A percentile compares a stretch with the other conserved stretches of the same genome.
Conservation (phyloP, 148 eudicot genomes). For the Rhododendron vialii region DNA sequence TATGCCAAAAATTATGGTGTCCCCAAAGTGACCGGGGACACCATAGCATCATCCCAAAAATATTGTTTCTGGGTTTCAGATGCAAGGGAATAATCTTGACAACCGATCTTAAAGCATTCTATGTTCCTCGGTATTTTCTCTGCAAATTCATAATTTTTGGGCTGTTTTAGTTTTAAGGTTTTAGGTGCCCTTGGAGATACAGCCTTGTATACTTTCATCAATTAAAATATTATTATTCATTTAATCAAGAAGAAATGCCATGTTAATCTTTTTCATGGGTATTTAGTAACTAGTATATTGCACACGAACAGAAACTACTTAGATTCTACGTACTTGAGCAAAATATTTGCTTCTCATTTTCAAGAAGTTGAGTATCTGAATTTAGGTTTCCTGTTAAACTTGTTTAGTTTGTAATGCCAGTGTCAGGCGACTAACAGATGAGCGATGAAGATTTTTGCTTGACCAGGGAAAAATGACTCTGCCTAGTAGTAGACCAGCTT, state of each 20-base stretch:
- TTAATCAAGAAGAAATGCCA: neutral
- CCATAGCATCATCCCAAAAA: no score
- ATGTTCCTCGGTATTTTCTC: neutral
- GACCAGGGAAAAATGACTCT: constrained; percentile 7
- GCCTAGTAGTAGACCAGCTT: constrained; percentile 31
- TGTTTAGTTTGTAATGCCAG: constrained; percentile 11
- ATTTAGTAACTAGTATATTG: neutral
- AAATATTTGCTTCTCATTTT: neutral
- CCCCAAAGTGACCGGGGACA: no score
- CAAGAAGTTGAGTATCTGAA: neutral
- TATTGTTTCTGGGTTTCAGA: neutral
- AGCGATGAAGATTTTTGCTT: constrained; percentile 16
- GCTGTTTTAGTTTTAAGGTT: neutral
- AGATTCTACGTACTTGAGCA: neutral
- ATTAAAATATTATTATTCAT: neutral
- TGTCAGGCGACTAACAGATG: constrained; percentile 29
- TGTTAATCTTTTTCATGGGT: neutral
- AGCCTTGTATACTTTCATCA: neutral
- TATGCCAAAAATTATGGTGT: no score
- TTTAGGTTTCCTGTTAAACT: neutral
- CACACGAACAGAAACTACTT: neutral
- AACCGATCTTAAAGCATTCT: neutral
- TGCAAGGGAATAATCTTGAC: neutral
- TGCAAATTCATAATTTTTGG: neutral
- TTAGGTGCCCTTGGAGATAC: neutral